Evolutionary conservation across 441 rosid species (phyloP).

Genomic region (Brassica balearica): DNA sequence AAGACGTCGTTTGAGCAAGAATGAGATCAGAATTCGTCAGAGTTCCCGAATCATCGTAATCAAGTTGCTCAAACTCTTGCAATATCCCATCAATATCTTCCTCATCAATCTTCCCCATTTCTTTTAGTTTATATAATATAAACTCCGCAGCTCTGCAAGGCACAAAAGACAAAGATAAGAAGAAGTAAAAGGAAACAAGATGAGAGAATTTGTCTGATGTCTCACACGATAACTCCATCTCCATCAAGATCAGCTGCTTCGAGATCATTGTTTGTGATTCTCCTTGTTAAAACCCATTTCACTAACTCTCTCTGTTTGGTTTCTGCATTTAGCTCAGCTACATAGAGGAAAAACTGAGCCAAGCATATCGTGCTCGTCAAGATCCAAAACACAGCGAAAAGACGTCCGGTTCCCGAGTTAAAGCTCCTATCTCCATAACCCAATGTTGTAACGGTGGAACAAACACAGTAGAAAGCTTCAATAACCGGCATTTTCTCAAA

Average conservation of each 20-base stretch:
- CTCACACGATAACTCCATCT: slow-evolving; percentile 73
- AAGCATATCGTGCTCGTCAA: slow-evolving; percentile 58
- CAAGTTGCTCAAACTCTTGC: slow-evolving; percentile 67
- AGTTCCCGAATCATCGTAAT: slow-evolving; percentile 63
- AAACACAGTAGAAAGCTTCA: slow-evolving; percentile 74
- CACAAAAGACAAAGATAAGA: slow-evolving; percentile 20
- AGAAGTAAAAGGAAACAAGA: neutral
- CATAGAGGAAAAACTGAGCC: slow-evolving; percentile 65
- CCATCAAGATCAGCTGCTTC: slow-evolving; percentile 82
- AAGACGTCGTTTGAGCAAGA: slow-evolving; percentile 41
- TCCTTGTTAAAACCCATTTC: slow-evolving; percentile 71
- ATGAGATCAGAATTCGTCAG: slow-evolving; percentile 54
- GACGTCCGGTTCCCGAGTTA: slow-evolving; percentile 55
- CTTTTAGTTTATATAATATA: slow-evolving; percentile 57
- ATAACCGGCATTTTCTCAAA: slow-evolving; percentile 53
- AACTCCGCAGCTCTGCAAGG: slow-evolving; percentile 60
- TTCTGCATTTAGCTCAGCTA: slow-evolving; percentile 66
- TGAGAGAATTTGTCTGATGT: slow-evolving; percentile 11
- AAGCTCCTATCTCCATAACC: slow-evolving; percentile 87
- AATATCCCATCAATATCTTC: slow-evolving; percentile 55
- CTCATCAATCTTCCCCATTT: slow-evolving; percentile 72
- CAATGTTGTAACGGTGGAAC: slow-evolving; percentile 73
- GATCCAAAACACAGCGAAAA: slow-evolving; percentile 73
- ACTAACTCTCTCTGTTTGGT: slow-evolving; percentile 59
- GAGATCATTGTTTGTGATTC: slow-evolving; percentile 59